Percentiles rank a stretch among this genome's conserved stretches.
Conservation (phyloP, 176 grass and related monocot genomes). For the Thalia dealbata region DNA sequence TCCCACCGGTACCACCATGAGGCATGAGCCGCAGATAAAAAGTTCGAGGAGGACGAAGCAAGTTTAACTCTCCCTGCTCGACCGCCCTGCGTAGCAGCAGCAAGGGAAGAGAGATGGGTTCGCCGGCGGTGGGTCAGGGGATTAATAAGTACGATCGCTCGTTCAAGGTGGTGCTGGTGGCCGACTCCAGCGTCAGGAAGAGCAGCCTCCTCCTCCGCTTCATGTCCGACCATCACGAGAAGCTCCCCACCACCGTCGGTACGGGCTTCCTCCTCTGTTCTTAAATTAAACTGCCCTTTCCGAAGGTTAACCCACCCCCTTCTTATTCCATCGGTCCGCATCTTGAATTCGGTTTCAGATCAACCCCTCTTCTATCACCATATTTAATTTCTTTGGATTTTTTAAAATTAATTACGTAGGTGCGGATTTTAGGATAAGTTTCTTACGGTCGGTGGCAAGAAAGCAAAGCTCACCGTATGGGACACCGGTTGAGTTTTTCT, state of each 20-base stretch:
- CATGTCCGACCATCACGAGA: neutral
- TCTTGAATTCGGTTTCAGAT: no score
- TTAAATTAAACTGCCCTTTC: neutral
- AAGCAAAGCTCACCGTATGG: conserved; percentile 92
- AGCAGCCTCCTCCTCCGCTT: neutral
- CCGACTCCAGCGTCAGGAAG: neutral
- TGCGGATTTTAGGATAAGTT: conserved; percentile 84
- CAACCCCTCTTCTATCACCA: no score
- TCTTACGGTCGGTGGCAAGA: conserved; percentile 59
- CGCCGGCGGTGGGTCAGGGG: neutral
- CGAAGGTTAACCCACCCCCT: neutral
- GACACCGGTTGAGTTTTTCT: conserved; percentile 69
- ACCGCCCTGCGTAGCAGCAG: neutral
- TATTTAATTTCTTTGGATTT: no score
- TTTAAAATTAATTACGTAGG: no score
- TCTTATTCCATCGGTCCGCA: no score
- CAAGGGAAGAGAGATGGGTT: neutral
- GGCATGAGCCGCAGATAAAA: no score
- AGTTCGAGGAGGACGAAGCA: no score
- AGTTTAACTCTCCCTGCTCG: neutral
- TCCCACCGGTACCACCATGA: no score
- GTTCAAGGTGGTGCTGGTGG: neutral
- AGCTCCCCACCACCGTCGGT: neutral
- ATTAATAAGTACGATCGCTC: neutral
- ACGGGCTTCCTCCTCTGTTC: neutral